Conservation (phyloP, 2,329 filamentous ascomycete genomes). For the Rhinocladiella similis region DNA sequence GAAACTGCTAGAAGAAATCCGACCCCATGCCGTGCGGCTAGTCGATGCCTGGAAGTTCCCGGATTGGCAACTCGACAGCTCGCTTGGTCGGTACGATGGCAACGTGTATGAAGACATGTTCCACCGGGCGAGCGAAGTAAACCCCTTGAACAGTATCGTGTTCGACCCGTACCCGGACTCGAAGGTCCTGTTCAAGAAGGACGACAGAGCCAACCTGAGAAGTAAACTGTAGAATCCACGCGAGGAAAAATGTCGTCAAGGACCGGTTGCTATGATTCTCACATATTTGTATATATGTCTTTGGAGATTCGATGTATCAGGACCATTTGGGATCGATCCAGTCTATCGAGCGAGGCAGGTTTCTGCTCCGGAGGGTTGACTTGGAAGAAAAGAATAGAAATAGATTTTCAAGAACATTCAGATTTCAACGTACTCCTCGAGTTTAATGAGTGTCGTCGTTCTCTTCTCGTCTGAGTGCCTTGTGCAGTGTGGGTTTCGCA, state of each 20-base stretch:
- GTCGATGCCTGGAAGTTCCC: conserved; percentile 76
- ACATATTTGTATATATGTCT: background rate
- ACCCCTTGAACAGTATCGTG: conserved; percentile 70
- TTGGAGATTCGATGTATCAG: background rate
- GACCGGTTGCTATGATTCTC: background rate
- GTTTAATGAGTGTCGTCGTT: too few relatives aligned
- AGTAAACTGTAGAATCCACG: conserved; percentile 25
- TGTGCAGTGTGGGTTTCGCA: too few relatives aligned
- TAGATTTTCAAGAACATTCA: too few relatives aligned
- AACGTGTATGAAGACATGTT: conserved; percentile 80
- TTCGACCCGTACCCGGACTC: conserved; percentile 72
- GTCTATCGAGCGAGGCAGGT: too few relatives aligned
- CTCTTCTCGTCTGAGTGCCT: too few relatives aligned
- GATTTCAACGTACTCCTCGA: too few relatives aligned
- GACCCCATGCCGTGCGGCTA: conserved; percentile 70
- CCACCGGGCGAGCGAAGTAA: conserved; percentile 67
- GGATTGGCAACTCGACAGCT: conserved; percentile 75
- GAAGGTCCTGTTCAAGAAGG: conserved; percentile 61
- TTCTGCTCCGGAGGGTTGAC: too few relatives aligned
- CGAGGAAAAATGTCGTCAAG: background rate
- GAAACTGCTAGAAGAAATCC: conserved; percentile 68
- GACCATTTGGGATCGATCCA: too few relatives aligned
- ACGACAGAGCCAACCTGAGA: conserved; percentile 32
- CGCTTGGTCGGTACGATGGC: conserved; percentile 68
- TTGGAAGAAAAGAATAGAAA: too few relatives aligned